These are phyloP conservation scores for Capsella rubella DNA, from an alignment of 441 rosid genomes.

Conservation along the genomic window DNA sequence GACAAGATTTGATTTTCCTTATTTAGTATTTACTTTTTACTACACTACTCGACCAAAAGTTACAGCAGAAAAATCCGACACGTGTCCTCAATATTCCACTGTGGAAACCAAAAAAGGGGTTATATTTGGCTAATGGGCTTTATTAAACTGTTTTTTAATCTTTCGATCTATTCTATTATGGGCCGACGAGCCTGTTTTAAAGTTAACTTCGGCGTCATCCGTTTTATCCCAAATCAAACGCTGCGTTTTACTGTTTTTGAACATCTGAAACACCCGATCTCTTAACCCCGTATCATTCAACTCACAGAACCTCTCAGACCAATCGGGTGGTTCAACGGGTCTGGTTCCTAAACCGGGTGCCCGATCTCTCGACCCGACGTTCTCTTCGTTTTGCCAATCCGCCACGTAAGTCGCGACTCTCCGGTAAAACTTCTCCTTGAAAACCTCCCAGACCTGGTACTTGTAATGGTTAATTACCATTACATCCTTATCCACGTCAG, in stretches of 20 bases:
- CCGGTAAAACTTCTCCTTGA: constrained; percentile 79
- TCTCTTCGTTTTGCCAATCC: constrained; percentile 81
- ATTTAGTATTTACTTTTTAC: background rate
- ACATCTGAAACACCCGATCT: constrained; percentile 55
- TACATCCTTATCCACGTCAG: constrained; percentile 52
- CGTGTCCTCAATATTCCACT: background rate
- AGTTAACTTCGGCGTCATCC: background rate
- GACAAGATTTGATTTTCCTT: background rate
- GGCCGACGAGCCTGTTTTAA: background rate
- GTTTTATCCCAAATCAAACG: constrained; percentile 67
- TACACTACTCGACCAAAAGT: background rate
- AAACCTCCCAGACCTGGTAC: constrained; percentile 91
- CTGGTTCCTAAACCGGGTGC: constrained; percentile 82
- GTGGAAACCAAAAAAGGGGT: background rate
- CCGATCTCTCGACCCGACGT: constrained; percentile 85
- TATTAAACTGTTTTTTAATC: background rate
- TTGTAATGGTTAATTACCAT: constrained; percentile 85
- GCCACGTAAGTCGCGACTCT: constrained; percentile 89
- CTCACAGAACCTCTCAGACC: constrained; percentile 79
- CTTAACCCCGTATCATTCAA: constrained; percentile 72
- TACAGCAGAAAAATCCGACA: background rate
- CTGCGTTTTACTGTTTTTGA: constrained; percentile 44
- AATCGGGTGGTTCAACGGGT: constrained; percentile 78
- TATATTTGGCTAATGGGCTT: background rate
- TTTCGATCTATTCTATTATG: constrained; percentile 20